phyloP scores from a whole-genome alignment of 768 basidiomycete genomes.

The Nidularia sp. region DNA sequence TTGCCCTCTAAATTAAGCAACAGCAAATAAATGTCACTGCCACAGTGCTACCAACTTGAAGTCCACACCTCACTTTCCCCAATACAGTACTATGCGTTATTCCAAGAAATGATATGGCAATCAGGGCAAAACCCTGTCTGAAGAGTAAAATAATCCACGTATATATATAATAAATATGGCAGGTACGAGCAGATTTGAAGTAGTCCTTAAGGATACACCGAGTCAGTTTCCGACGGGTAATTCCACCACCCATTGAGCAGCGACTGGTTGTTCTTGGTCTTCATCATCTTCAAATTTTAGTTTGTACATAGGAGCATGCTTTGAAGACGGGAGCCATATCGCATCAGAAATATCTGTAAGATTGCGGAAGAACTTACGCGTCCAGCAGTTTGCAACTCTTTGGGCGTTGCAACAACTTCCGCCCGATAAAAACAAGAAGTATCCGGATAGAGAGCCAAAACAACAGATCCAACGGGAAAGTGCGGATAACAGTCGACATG shows the following conservation, averaged over 20 bases:
- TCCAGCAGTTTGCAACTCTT: conserved; percentile 29
- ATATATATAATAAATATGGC: not conserved
- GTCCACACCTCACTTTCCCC: too few relatives aligned
- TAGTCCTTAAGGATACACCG: not conserved
- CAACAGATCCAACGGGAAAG: conserved; percentile 66
- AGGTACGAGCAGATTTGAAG: not conserved
- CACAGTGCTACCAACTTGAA: too few relatives aligned
- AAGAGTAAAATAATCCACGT: too few relatives aligned
- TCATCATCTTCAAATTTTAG: conserved; percentile 89
- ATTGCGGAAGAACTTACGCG: conserved; percentile 20
- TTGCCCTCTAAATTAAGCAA: too few relatives aligned
- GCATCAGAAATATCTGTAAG: not conserved
- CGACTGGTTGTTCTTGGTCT: conserved; percentile 72
- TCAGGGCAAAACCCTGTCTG: too few relatives aligned
- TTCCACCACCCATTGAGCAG: conserved; percentile 80
- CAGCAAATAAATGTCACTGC: too few relatives aligned
- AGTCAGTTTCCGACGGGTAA: conserved; percentile 43
- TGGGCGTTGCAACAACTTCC: conserved; percentile 72
- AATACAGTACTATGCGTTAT: too few relatives aligned
- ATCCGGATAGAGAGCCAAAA: conserved; percentile 88
- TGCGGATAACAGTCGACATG: conserved; percentile 70
- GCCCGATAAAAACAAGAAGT: conserved; percentile 90
- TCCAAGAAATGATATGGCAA: too few relatives aligned
- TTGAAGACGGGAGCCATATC: conserved; percentile 29
- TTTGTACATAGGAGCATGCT: conserved; percentile 60